These are phyloP conservation scores for Metroxylon sagu DNA, from an alignment of 176 grass and related monocot genomes.

Conservation along the genomic window DNA sequence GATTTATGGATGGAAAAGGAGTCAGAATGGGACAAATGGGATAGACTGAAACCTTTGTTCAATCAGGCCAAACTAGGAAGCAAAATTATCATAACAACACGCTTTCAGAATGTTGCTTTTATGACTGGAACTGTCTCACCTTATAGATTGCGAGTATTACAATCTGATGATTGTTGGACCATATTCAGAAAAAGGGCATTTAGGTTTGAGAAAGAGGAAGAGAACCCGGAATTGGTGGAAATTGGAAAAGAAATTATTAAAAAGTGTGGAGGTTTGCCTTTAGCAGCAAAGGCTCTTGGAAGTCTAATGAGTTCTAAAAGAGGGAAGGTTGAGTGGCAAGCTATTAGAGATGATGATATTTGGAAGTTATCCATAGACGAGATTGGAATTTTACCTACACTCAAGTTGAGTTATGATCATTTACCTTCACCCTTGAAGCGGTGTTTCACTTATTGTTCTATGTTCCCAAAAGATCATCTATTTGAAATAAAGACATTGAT, in stretches of 20 bases:
- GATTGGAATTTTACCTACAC: background rate
- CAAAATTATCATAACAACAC: slow-evolving; percentile 16
- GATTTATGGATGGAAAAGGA: slow-evolving; percentile 11
- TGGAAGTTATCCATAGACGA: background rate
- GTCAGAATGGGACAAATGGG: slow-evolving; percentile 1
- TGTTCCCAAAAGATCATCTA: slow-evolving; percentile 17
- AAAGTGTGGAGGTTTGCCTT: slow-evolving; percentile 15
- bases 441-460: slow-evolving; percentile 23
- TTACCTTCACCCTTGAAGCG: slow-evolving; percentile 16
- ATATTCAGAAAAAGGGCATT: slow-evolving; percentile 8
- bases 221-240: background rate
- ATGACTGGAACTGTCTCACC: background rate
- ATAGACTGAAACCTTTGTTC: slow-evolving; percentile 6
- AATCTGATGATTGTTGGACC: slow-evolving; percentile 2
- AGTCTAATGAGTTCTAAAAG: background rate
- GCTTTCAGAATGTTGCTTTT: background rate
- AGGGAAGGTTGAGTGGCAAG: slow-evolving; percentile 7
- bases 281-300: slow-evolving; percentile 24
- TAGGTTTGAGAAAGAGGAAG: background rate
- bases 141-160: background rate
- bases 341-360: slow-evolving; percentile 9
- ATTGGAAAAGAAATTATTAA: slow-evolving; percentile 18
- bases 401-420: slow-evolving; percentile 17
- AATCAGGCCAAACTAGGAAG: slow-evolving; percentile 3
- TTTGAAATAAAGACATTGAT: slow-evolving; percentile 11